Evolutionary conservation across 225 moss, liverwort and hornwort genomes (phyloP).

Genomic region (Physcomitrellopsis africana): DNA sequence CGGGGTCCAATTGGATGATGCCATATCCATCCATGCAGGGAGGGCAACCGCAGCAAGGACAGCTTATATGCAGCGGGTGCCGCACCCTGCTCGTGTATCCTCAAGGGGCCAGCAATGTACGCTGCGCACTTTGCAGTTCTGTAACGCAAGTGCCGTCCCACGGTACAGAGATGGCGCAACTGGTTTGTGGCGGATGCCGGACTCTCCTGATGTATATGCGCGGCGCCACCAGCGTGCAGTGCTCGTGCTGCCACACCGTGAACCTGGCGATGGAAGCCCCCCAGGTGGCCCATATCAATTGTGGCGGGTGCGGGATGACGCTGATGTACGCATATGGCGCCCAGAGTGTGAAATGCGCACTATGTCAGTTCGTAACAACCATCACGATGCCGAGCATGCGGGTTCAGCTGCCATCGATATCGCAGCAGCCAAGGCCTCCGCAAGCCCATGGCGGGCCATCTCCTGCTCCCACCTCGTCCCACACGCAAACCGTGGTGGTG

Average conservation of each 20-base stretch:
- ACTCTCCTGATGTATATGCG: constrained; percentile 91
- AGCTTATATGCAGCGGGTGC: constrained; percentile 87
- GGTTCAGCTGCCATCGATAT: constrained; percentile 29
- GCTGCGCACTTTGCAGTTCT: constrained; percentile 86
- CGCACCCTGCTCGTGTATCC: constrained; percentile 86
- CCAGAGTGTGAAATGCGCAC: constrained; percentile 73
- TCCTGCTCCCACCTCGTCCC: constrained; percentile 5
- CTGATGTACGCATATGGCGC: constrained; percentile 68
- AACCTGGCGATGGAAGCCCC: constrained; percentile 65
- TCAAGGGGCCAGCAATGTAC: constrained; percentile 81
- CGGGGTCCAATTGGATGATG: constrained; percentile 46
- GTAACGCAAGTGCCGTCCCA: constrained; percentile 80
- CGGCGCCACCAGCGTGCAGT: constrained; percentile 85
- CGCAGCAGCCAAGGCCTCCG: constrained; percentile 33
- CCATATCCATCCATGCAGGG: constrained; percentile 68
- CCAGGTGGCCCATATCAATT: constrained; percentile 64
- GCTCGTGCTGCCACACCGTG: constrained; percentile 67
- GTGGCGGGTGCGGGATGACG: constrained; percentile 65
- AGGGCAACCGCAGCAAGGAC: constrained; percentile 71
- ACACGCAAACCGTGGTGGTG: constrained; percentile 75
- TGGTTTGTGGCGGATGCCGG: constrained; percentile 81
- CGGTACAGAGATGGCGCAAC: constrained; percentile 73
- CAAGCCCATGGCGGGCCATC: background rate
- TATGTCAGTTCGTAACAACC: constrained; percentile 79
- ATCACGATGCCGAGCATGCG: constrained; percentile 55